Base-by-base conservation (phyloP, 192 early-diverging fungal genomes). In the Backusella parvicylindrica region DNA sequence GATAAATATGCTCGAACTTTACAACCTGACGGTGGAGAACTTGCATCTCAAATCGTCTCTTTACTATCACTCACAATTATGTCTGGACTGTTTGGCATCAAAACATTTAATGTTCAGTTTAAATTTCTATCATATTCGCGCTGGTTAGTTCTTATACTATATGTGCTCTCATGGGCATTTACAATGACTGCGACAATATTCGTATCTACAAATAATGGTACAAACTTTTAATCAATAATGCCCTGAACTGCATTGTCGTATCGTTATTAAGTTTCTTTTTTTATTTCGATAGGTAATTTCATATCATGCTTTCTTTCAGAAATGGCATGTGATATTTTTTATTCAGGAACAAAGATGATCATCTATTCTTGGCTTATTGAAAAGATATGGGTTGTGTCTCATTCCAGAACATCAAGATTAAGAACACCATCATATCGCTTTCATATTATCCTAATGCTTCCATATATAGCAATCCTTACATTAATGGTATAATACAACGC, bases 301-400 rank as follows among this genome's bases (percentile, higher is more conserved):
- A 70, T 76, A 7, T 81, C 83, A 16, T 84, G 83, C 33, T 68
- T 75, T 37, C 21, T 84, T 3, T 81, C 82, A 0, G 76, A 82
- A 40, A 73, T 82, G 36, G 37, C 74, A 30, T 86, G 85, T 13
- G 83, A 82, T 73, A 30, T 82, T 23, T 81, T 86, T 71, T 86
- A 86, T 73, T 75, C 78, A 7, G 40, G 60, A 2, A 81, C 81
- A 32, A 86, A 86, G 38, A 50, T 86, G 2, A 70, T 77, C 7
- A 84, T 84, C 30, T 86, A 86, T 75, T 67, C 79, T 8, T 86
- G 77, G 77, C 71, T 82, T 31, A 70, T 76, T 64, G 81, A 82
- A 35, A 74, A 75, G 49, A 75, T 82, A 4, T 82, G 81, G 81
- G 71, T 79, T 18, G 77, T 82, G 1, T 71, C 60, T 21, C 64